Evolutionary conservation across 345 rosid species (phyloP).

Genomic region (Pugionium cornutum): DNA sequence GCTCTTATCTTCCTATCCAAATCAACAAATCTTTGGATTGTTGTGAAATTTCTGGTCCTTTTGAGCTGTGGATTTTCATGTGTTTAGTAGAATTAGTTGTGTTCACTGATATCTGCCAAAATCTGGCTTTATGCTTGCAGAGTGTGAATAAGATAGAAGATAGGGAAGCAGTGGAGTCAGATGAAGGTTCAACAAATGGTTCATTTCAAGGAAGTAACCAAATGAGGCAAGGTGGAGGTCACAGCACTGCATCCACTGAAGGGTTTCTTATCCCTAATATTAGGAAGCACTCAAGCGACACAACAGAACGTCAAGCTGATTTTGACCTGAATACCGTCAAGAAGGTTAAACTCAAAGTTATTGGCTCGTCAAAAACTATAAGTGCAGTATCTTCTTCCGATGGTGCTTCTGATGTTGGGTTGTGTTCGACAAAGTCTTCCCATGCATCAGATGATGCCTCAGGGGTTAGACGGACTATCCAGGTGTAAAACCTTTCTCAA

Average conservation of each 20-base stretch:
- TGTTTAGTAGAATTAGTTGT: background rate
- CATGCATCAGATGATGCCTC: constrained; percentile 42
- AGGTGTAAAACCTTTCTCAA: constrained; percentile 40
- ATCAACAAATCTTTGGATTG: background rate
- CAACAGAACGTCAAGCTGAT: constrained; percentile 37
- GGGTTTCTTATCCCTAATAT: constrained; percentile 74
- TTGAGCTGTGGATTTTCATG: background rate
- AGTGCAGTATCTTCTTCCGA: constrained; percentile 42
- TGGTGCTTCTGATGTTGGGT: constrained; percentile 47
- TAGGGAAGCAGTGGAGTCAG: constrained; percentile 59
- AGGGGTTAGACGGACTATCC: constrained; percentile 42
- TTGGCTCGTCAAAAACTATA: constrained; percentile 53
- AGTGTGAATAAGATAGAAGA: constrained; percentile 50
- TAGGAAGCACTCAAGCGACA: constrained; percentile 47
- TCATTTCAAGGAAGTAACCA: constrained; percentile 57
- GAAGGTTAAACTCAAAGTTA: constrained; percentile 40
- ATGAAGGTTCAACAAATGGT: constrained; percentile 67
- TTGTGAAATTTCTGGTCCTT: background rate
- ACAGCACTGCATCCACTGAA: constrained; percentile 53
- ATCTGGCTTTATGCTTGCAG: constrained; percentile 42
- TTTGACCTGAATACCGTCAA: constrained; percentile 30
- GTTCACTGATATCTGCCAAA: background rate
- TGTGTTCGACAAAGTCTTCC: constrained; percentile 46
- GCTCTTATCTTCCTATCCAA: background rate
- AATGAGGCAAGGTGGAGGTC: constrained; percentile 41